Evolutionary conservation across 805 yeast genomes (phyloP).

Genomic region (Lipomyces anomalus): DNA sequence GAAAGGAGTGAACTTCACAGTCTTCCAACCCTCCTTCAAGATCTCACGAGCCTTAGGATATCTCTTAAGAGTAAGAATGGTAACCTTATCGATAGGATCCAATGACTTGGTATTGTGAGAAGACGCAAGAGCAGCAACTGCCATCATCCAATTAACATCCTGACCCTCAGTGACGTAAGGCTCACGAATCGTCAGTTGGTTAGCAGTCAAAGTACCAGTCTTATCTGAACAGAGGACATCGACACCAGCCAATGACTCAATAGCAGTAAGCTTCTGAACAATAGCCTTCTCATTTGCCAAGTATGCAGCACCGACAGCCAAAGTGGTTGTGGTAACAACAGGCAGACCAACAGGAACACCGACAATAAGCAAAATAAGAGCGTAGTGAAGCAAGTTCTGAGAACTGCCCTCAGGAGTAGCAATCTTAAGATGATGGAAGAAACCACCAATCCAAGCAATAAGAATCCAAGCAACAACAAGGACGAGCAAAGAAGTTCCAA

Average conservation of each 20-base stretch:
- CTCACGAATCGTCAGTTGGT: constrained; percentile 91
- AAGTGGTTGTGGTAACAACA: constrained; percentile 95
- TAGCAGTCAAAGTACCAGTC: constrained; percentile 95
- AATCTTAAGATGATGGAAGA: constrained; percentile 87
- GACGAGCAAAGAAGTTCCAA: constrained; percentile 86
- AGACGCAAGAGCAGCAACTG: constrained; percentile 96
- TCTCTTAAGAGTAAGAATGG: constrained; percentile 78
- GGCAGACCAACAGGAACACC: constrained; percentile 99
- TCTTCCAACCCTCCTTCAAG: constrained; percentile 39
- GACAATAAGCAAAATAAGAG: constrained; percentile 88
- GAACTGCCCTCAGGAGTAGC: constrained; percentile 49
- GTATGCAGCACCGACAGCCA: constrained; percentile 99
- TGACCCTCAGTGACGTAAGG: constrained; percentile 98
- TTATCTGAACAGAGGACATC: constrained; percentile 93
- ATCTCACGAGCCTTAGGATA: constrained; percentile 75
- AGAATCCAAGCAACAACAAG: constrained; percentile 80
- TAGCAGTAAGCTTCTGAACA: constrained; percentile 93
- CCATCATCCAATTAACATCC: constrained; percentile 92
- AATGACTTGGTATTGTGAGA: constrained; percentile 97
- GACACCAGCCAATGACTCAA: constrained; percentile 95
- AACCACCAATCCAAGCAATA: constrained; percentile 87
- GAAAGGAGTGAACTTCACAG: constrained; percentile 83
- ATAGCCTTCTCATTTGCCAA: constrained; percentile 93
- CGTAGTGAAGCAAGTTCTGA: constrained; percentile 69
- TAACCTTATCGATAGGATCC: constrained; percentile 95